phyloP scores from a whole-genome alignment of 441 rosid species.

The Populus hybrid region DNA sequence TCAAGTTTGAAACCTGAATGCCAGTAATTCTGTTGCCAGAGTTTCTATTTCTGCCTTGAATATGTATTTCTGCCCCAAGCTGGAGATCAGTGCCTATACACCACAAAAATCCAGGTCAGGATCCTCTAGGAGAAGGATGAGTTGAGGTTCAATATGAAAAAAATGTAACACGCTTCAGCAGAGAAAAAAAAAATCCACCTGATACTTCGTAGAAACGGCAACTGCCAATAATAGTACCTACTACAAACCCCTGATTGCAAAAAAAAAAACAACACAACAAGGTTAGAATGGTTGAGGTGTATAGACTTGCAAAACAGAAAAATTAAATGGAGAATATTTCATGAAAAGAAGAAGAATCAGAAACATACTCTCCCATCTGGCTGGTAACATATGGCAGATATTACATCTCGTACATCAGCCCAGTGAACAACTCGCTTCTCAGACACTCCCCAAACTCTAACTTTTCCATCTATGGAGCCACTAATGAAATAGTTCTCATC shows the following conservation, averaged over 20 bases:
- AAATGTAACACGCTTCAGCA: not conserved
- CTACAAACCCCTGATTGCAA: constrained; percentile 58
- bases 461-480: constrained; percentile 95
- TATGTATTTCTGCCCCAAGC: constrained; percentile 43
- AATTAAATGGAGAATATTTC: not conserved
- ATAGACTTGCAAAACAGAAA: not conserved
- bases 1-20: constrained; percentile 47
- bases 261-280: constrained; percentile 5
- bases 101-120: constrained; percentile 8
- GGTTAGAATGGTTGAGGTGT: not conserved
- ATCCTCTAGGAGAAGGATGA: not conserved
- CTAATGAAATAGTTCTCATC: constrained; percentile 71
- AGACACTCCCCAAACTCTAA: constrained; percentile 73
- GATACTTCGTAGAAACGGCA: constrained; percentile 66
- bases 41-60: constrained; percentile 46
- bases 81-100: constrained; percentile 41
- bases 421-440: constrained; percentile 71
- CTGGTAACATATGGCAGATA: constrained; percentile 71
- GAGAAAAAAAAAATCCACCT: constrained; percentile 27
- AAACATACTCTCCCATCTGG: constrained; percentile 64
- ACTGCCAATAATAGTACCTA: constrained; percentile 61
- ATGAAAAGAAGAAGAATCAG: not conserved
- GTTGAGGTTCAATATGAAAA: not conserved
- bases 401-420: constrained; percentile 59
- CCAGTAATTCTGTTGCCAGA: constrained; percentile 61